Percentiles rank a stretch among this genome's conserved stretches.
These are phyloP conservation scores for Zizania palustris DNA, from an alignment of 202 grass and related monocot species.

Conservation along the genomic window DNA sequence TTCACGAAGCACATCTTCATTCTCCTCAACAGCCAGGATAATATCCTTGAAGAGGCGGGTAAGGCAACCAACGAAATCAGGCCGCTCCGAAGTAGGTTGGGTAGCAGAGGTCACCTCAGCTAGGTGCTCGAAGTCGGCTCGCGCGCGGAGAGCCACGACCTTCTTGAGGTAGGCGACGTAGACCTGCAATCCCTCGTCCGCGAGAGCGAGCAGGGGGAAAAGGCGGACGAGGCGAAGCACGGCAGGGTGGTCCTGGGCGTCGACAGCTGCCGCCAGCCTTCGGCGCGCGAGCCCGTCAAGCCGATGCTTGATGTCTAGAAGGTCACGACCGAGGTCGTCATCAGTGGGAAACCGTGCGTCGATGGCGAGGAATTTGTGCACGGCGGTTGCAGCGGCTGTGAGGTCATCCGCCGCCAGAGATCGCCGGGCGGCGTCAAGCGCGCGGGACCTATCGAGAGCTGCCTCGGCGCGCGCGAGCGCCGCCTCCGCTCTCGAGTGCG, in stretches of 20 bases:
- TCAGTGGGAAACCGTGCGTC: constrained; percentile 68
- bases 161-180: constrained; percentile 87
- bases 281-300: constrained; percentile 70
- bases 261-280: constrained; percentile 70
- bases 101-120: constrained; percentile 48
- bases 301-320: constrained; percentile 72
- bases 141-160: constrained; percentile 72
- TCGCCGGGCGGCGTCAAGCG: constrained; percentile 69
- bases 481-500: constrained; percentile 61
- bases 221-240: constrained; percentile 78
- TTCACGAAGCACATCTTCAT: constrained; percentile 73
- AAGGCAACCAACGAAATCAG: constrained; percentile 85
- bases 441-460: constrained; percentile 63
- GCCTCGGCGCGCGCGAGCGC: constrained; percentile 59
- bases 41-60: constrained; percentile 89
- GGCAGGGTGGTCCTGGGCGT: constrained; percentile 71
- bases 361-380: constrained; percentile 69
- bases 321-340: constrained; percentile 80
- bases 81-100: constrained; percentile 39
- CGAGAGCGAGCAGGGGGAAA: constrained; percentile 75
- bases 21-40: constrained; percentile 85
- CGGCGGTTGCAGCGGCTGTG: constrained; percentile 51
- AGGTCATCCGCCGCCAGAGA: constrained; percentile 77
- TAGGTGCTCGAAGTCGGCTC: constrained; percentile 82
- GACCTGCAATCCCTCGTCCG: constrained; percentile 83